A percentile compares a stretch with the other conserved stretches of the same genome.
phyloP scores from a whole-genome alignment of 805 yeast species.

The Wickerhamiella hasegawae region DNA sequence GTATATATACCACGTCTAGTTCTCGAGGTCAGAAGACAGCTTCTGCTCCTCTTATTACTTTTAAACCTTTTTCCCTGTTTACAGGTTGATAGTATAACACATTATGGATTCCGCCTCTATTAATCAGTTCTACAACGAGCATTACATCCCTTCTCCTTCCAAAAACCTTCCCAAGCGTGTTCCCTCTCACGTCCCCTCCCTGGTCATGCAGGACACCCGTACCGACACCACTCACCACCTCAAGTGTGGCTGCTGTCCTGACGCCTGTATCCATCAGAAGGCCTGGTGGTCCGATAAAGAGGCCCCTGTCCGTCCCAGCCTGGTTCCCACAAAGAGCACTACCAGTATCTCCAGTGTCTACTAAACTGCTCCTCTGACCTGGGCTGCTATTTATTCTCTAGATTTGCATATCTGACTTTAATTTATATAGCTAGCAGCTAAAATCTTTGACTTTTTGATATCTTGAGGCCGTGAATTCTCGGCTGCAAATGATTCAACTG shows the following conservation, averaged over 20 bases:
- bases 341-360: conserved; percentile 7
- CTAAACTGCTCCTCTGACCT: too few relatives aligned
- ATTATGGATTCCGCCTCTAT: conserved; percentile 35
- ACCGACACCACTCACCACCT: conserved; percentile 33
- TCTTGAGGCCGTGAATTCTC: too few relatives aligned
- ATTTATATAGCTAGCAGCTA: too few relatives aligned
- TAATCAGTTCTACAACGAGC: conserved; percentile 25
- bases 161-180: conserved; percentile 16
- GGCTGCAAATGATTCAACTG: too few relatives aligned
- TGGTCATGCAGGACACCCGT: conserved; percentile 39
- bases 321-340: conserved; percentile 12
- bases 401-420: too few relatives aligned
- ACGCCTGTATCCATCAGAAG: conserved; percentile 24
- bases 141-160: conserved; percentile 32
- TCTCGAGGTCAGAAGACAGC: too few relatives aligned
- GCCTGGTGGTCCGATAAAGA: conserved; percentile 24
- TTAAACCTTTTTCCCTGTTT: too few relatives aligned
- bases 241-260: conserved; percentile 28
- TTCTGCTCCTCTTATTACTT: too few relatives aligned
- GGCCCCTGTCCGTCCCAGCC: conserved; percentile 14
- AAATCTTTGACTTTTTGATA: too few relatives aligned
- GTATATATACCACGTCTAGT: too few relatives aligned
- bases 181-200: conserved; percentile 40
- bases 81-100: too few relatives aligned
- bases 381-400: too few relatives aligned